Percentiles rank a stretch among this genome's conserved stretches.
These are phyloP conservation scores for Tillandsia leiboldiana DNA, from an alignment of 176 grass and related monocot genomes.

Conservation along the genomic window DNA sequence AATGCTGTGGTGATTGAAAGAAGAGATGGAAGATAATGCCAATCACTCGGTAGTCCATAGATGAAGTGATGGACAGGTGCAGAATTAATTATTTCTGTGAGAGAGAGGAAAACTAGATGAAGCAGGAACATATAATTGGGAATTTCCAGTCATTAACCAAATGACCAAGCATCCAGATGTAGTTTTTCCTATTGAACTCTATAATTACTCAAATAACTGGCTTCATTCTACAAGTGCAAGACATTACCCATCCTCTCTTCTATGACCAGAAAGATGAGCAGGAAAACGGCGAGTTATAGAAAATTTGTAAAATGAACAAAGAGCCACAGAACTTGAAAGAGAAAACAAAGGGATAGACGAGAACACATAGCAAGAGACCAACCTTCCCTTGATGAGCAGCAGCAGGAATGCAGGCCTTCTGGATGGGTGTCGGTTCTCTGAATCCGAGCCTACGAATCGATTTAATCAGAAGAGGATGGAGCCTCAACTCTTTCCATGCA, in stretches of 20 bases:
- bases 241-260: background rate
- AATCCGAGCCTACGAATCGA: conserved; percentile 66
- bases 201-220: background rate
- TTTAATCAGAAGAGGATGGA: conserved; percentile 67
- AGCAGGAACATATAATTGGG: too few species aligned
- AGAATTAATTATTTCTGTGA: too few species aligned
- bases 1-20: too few species aligned
- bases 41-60: too few species aligned
- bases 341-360: background rate
- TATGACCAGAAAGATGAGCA: too few species aligned
- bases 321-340: background rate
- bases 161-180: too few species aligned
- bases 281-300: too few species aligned
- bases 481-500: conserved; percentile 62
- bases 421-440: conserved; percentile 81
- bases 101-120: too few species aligned
- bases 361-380: conserved; percentile 16
- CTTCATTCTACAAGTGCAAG: background rate
- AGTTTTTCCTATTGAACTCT: too few species aligned
- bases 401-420: conserved; percentile 73
- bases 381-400: conserved; percentile 96
- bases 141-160: too few species aligned
- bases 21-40: too few species aligned
- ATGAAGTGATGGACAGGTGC: too few species aligned
- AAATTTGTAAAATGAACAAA: background rate